Base-by-base conservation (phyloP, 768 basidiomycete species). In the Leucocoprinus leucothites region DNA sequence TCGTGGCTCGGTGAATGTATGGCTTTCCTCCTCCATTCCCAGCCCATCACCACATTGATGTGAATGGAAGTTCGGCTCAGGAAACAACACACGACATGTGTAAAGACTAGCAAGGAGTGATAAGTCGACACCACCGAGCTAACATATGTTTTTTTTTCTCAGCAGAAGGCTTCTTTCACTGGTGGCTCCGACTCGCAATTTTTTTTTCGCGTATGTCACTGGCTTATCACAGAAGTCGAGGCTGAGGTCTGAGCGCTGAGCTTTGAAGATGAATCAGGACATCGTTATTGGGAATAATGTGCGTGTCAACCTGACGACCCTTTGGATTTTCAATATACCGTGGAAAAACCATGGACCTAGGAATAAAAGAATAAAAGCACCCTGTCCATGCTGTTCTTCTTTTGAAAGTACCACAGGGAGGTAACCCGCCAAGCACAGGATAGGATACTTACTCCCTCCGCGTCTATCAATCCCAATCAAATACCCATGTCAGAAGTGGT, bases 401-500 rank as follows among this genome's bases (percentile, higher is more conserved):
- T 31, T 36, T 34, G 7, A 54, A n/a, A 26, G 35, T 42, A 41
- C 47, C 46, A 42, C 40, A 48, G 51, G 43, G 31, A 45, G 21
- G 24, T 46, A 36, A 28, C 22, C 52, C 45, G 31, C 54, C 25
- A 48, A 48, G 28, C 40, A 21, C 47, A 47, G 40, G 38, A 47
- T 43, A 28, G 54, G 44, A 31, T 42, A 19, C 31, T 41, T 44
- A 38, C 38, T 9, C 38, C 48, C 42, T 52, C 34, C 34, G 47
- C 48, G 53, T 46, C 56, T 47, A 48, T 55, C 53, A 47, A 53
- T 53, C 44, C 40, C 61, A 56, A 67, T 65, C 66, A 67, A 64
- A 64, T 64, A 64, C 66, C 49, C 67, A 69, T 67, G 66, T 64
- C 67, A 67, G 57, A 21, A 22, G 40, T 28, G 54, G 54, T 56